These are phyloP conservation scores for Hypholoma fasciculare DNA, from an alignment of 768 basidiomycete genomes.

Conservation along the genomic window DNA sequence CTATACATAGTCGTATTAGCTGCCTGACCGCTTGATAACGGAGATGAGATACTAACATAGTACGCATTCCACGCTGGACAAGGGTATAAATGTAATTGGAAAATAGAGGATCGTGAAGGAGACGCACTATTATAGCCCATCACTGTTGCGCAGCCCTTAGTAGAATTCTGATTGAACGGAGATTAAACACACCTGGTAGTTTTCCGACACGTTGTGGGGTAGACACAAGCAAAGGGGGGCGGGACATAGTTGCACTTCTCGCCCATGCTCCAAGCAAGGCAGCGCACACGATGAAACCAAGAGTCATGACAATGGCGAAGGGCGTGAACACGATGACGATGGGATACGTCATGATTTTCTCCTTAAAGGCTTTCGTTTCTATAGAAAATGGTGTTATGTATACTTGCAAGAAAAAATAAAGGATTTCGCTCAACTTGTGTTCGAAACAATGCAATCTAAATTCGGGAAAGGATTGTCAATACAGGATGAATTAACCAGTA, in stretches of 20 bases:
- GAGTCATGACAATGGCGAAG: conserved; percentile 18
- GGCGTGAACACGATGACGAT: conserved; percentile 22
- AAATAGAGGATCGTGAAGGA: not conserved
- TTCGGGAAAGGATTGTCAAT: no score
- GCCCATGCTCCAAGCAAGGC: conserved; percentile 13
- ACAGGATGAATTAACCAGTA: no score
- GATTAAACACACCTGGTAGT: conserved; percentile 25
- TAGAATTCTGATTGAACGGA: not conserved
- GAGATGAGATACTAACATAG: conserved; percentile 33
- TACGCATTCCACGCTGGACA: conserved; percentile 62
- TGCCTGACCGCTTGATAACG: not conserved
- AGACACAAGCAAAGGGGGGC: not conserved
- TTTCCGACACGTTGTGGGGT: conserved; percentile 19
- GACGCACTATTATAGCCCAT: conserved; percentile 62
- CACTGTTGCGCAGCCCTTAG: conserved; percentile 26
- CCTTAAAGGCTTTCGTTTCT: not conserved
- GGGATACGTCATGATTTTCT: conserved; percentile 12
- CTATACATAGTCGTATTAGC: conserved; percentile 25
- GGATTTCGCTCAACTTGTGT: not conserved
- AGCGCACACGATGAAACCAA: conserved; percentile 15
- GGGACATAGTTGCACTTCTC: not conserved
- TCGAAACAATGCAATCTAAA: not conserved
- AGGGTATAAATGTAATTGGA: not conserved
- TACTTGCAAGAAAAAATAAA: not conserved
- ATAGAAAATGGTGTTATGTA: not conserved